Conservation (phyloP, 176 grass and related monocot species). For the Oryza brachyantha region DNA sequence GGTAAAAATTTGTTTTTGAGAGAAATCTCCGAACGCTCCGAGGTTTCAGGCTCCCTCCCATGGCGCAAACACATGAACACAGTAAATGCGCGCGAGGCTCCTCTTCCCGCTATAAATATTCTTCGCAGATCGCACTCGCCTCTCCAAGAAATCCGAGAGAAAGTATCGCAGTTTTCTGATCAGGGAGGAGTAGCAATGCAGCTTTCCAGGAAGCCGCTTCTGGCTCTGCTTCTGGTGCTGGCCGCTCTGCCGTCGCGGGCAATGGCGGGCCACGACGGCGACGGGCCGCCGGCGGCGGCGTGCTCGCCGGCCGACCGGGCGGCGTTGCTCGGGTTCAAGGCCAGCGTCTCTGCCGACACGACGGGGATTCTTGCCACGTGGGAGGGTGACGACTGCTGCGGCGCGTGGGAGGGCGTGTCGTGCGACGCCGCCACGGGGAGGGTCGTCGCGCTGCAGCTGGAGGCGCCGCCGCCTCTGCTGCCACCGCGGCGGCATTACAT, state of each 20-base stretch:
- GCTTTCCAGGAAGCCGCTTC: background rate
- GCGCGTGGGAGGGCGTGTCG: constrained; percentile 61
- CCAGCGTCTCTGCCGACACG: constrained; percentile 46
- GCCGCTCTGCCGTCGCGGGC: background rate
- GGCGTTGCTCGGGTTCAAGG: constrained; percentile 66
- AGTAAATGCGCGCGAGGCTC: constrained; percentile 25
- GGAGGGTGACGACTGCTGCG: constrained; percentile 62
- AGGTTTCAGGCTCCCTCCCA: background rate
- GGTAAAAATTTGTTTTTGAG: background rate
- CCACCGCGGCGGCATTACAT: constrained; percentile 35
- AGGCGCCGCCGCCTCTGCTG: constrained; percentile 34
- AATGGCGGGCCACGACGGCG: background rate
- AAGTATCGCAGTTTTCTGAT: background rate
- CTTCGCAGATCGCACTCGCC: constrained; percentile 2
- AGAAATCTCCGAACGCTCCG: constrained; percentile 10
- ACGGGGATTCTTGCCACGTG: constrained; percentile 71
- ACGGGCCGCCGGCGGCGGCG: constrained; percentile 24
- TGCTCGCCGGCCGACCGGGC: constrained; percentile 49
- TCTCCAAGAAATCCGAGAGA: background rate
- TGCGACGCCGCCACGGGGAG: constrained; percentile 60
- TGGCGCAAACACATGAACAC: constrained; percentile 25
- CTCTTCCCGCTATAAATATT: constrained; percentile 22
- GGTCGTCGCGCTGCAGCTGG: constrained; percentile 57
- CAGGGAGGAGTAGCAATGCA: constrained; percentile 14
- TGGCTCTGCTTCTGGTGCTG: background rate